A percentile compares a stretch with the other conserved stretches of the same genome.
Evolutionary conservation across 1,284 basidiomycete species (phyloP).

Genomic region (Sporisorium iseilematis-ciliati): DNA sequence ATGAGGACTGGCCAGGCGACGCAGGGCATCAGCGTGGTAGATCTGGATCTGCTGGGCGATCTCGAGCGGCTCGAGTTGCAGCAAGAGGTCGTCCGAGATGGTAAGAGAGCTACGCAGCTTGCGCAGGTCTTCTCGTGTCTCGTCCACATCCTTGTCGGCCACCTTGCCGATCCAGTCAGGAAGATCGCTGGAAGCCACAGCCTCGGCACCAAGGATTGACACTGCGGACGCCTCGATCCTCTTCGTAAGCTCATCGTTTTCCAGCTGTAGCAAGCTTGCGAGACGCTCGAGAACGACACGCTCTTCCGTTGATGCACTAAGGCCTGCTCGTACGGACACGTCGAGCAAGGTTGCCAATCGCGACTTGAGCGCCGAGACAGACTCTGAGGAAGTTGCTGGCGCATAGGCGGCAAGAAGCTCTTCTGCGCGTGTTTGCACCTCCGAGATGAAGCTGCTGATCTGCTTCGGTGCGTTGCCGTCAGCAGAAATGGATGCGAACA

Average conservation of each 20-base stretch:
- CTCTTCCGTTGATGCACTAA: slow-evolving; percentile 5
- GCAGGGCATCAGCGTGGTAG: slow-evolving; percentile 58
- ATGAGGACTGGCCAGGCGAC: slow-evolving; percentile 21
- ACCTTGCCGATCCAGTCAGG: slow-evolving; percentile 37
- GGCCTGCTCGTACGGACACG: slow-evolving; percentile 21
- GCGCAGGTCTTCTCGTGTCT: slow-evolving; percentile 28
- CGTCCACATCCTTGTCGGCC: slow-evolving; percentile 23
- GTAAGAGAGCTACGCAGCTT: slow-evolving; percentile 31
- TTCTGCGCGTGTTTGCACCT: slow-evolving; percentile 18
- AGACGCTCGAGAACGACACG: slow-evolving; percentile 9
- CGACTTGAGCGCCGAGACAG: slow-evolving; percentile 12
- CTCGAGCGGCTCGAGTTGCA: slow-evolving; percentile 61
- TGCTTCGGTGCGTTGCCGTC: slow-evolving; percentile 4
- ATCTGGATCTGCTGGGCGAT: slow-evolving; percentile 67
- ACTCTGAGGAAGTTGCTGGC: neutral
- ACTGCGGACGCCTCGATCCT: slow-evolving; percentile 3
- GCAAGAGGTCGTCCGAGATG: slow-evolving; percentile 46
- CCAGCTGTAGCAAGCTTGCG: slow-evolving; percentile 6
- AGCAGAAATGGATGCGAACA: slow-evolving; percentile 15
- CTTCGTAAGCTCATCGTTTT: slow-evolving; percentile 11
- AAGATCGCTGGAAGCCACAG: neutral
- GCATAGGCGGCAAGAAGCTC: slow-evolving; percentile 8
- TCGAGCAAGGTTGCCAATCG: slow-evolving; percentile 31
- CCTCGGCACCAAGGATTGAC: slow-evolving; percentile 13
- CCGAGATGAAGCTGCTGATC: slow-evolving; percentile 15